Percentiles rank a stretch among this genome's conserved stretches.
These are phyloP conservation scores for Pogostemon cablin DNA, from an alignment of 257 asterid genomes.

Conservation along the genomic window DNA sequence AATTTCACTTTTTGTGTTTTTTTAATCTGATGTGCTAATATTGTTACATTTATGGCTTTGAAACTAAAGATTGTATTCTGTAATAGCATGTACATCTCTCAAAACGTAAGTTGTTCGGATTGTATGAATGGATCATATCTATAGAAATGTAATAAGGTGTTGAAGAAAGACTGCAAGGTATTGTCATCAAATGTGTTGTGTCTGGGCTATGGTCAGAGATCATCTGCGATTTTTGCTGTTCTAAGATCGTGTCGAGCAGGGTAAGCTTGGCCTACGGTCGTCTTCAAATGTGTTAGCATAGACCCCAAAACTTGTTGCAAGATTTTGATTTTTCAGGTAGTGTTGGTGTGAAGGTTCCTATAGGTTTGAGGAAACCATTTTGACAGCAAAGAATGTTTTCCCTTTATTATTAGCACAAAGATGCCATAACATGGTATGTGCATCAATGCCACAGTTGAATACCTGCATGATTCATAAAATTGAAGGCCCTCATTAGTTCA, in stretches of 20 bases:
- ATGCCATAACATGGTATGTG: slow-evolving; percentile 88
- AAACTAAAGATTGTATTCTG: slow-evolving; percentile 26
- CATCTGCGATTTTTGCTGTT: not conserved
- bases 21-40: slow-evolving; percentile 27
- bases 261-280: not conserved
- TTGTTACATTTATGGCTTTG: slow-evolving; percentile 41
- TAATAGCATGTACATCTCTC: slow-evolving; percentile 36
- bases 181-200: not conserved
- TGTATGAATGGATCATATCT: no score
- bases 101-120: slow-evolving; percentile 25
- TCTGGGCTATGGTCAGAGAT: not conserved
- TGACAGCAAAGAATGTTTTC: slow-evolving; percentile 62
- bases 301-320: slow-evolving; percentile 34
- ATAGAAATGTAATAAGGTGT: not conserved
- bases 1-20: slow-evolving; percentile 13
- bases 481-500: not conserved
- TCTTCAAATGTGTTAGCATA: not conserved
- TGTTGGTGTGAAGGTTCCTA: slow-evolving; percentile 38
- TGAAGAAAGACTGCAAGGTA: not conserved
- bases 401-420: slow-evolving; percentile 67
- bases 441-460: slow-evolving; percentile 83
- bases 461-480: slow-evolving; percentile 50
- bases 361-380: slow-evolving; percentile 83
- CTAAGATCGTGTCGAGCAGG: not conserved
- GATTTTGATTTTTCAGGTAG: slow-evolving; percentile 21